A percentile compares a stretch with the other conserved stretches of the same genome.
Conservation (phyloP, 2,329 filamentous ascomycete species). For the Sporothrix mexicana region DNA sequence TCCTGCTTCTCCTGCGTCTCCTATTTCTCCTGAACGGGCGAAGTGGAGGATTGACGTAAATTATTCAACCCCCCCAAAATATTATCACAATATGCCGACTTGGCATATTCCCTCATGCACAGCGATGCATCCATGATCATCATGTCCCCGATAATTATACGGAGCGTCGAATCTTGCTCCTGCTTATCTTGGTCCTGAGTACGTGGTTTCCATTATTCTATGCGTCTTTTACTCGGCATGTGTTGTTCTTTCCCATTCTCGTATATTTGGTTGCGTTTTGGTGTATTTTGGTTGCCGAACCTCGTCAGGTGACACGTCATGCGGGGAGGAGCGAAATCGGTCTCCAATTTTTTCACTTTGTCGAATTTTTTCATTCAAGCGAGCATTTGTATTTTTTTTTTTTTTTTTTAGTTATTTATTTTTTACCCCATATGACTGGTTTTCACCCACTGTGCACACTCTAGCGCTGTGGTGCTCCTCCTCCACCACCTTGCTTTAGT, state of each 20-base stretch:
- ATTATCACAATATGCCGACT: neutral
- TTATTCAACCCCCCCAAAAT: neutral
- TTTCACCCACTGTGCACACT: neutral
- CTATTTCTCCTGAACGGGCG: neutral
- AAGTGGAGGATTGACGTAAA: too few relatives aligned
- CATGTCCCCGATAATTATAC: neutral
- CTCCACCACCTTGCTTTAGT: conserved; percentile 10
- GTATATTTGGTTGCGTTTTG: too few relatives aligned
- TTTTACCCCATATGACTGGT: conserved; percentile 26
- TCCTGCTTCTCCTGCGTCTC: too few relatives aligned
- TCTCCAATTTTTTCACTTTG: conserved; percentile 25
- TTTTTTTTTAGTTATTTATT: conserved; percentile 19
- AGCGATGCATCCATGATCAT: neutral
- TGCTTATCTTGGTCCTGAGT: too few relatives aligned
- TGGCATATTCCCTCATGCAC: conserved; percentile 2
- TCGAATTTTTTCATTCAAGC: conserved; percentile 10
- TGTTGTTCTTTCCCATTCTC: neutral
- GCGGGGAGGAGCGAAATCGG: conserved; percentile 31
- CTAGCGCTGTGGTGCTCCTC: conserved; percentile 21
- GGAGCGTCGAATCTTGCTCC: neutral
- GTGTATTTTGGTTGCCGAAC: too few relatives aligned
- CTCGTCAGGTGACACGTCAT: conserved; percentile 28
- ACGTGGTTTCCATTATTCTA: neutral
- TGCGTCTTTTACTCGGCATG: neutral
- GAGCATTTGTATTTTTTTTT: conserved; percentile 18